phyloP scores from a whole-genome alignment of 768 basidiomycete species.

The Boletus pseudopeckii region DNA sequence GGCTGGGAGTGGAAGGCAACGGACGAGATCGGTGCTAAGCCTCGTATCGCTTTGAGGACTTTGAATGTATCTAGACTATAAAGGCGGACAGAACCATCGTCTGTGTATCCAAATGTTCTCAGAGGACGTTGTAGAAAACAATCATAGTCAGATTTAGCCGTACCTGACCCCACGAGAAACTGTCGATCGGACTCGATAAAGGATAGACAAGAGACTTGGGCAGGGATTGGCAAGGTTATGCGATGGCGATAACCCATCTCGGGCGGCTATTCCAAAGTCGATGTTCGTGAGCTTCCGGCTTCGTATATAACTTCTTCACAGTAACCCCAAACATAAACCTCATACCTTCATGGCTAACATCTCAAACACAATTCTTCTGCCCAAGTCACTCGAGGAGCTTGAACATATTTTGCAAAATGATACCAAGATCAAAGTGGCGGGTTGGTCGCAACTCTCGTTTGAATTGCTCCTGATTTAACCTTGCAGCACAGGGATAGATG shows the following conservation, averaged over 20 bases:
- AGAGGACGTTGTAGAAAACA: not conserved
- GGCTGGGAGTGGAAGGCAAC: constrained; percentile 45
- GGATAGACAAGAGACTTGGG: constrained; percentile 52
- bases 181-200: constrained; percentile 46
- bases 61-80: constrained; percentile 59
- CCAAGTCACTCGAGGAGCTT: constrained; percentile 58
- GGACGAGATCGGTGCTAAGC: constrained; percentile 62
- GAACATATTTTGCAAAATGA: constrained; percentile 52
- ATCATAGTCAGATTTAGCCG: constrained; percentile 7
- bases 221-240: constrained; percentile 39
- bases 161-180: constrained; percentile 64
- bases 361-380: constrained; percentile 33
- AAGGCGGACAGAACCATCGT: constrained; percentile 66
- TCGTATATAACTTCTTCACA: too few relatives aligned
- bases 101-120: constrained; percentile 32
- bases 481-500: constrained; percentile 54
- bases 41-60: constrained; percentile 61
- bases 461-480: not conserved
- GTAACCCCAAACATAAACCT: not conserved
- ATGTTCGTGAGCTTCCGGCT: not conserved
- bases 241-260: constrained; percentile 12
- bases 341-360: constrained; percentile 9
- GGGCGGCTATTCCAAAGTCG: not conserved
- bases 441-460: constrained; percentile 40
- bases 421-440: constrained; percentile 90